Conservation (phyloP, 1,284 basidiomycete genomes). For the Rhizopogon hawkerae region DNA sequence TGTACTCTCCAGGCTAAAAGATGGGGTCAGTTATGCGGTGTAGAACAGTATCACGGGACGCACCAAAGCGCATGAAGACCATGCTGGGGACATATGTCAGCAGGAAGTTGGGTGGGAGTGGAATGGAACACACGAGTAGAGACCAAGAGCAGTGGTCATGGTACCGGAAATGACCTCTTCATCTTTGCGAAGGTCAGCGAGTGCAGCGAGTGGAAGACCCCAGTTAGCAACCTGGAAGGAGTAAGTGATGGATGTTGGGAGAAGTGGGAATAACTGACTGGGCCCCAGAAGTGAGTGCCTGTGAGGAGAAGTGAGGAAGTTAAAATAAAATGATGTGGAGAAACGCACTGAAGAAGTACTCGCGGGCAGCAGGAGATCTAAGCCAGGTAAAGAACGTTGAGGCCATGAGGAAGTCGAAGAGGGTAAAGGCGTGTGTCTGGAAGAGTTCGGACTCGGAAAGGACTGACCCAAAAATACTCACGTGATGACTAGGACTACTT, state of each 20-base stretch:
- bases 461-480: neutral
- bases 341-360: conserved; percentile 88
- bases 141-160: conserved; percentile 85
- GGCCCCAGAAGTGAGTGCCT: conserved; percentile 97
- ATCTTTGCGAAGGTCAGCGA: conserved; percentile 85
- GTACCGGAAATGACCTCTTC: conserved; percentile 92
- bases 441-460: neutral
- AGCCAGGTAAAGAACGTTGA: conserved; percentile 80
- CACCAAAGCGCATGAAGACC: conserved; percentile 94
- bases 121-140: conserved; percentile 76
- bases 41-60: conserved; percentile 13
- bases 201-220: conserved; percentile 88
- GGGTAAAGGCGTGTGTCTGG: conserved; percentile 3
- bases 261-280: conserved; percentile 46
- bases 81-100: conserved; percentile 40
- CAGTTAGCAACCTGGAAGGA: conserved; percentile 81
- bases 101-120: neutral
- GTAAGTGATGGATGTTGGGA: conserved; percentile 11
- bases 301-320: conserved; percentile 5
- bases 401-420: conserved; percentile 43
- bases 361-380: conserved; percentile 79
- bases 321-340: neutral
- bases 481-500: neutral
- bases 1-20: conserved; percentile 82
- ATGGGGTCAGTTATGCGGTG: neutral